Evolutionary conservation across 495 filamentous ascomycete genomes (phyloP).

Genomic region (Tuber brumale): DNA sequence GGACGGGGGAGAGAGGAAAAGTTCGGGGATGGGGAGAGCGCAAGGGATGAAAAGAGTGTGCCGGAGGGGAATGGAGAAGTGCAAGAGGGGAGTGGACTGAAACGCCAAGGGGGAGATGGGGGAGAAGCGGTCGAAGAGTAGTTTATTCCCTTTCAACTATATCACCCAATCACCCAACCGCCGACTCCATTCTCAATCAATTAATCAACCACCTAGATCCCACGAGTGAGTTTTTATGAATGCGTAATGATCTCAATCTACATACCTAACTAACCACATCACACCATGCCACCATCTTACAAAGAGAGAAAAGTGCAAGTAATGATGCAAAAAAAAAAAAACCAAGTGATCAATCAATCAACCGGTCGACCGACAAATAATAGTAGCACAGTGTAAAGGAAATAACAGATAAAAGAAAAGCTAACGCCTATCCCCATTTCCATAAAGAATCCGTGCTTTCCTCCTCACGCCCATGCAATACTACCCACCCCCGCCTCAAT

Average conservation of each 20-base stretch:
- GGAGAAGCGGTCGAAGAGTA: background rate
- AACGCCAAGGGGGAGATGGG: background rate
- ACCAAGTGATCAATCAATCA: background rate
- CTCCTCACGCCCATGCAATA: background rate
- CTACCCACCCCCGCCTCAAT: background rate
- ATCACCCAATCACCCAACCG: background rate
- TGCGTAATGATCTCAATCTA: background rate
- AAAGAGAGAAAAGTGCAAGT: background rate
- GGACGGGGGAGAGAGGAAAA: background rate
- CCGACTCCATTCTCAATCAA: background rate
- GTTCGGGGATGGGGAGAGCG: background rate
- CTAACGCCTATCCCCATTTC: slow-evolving; percentile 13
- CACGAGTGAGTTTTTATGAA: background rate
- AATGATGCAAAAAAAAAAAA: slow-evolving; percentile 6
- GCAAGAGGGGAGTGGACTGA: background rate
- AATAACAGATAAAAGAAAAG: background rate
- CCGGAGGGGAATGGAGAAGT: background rate
- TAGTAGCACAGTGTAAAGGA: background rate
- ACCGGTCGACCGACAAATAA: background rate
- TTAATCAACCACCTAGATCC: background rate
- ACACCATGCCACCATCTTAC: background rate
- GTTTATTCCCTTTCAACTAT: background rate
- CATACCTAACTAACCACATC: background rate
- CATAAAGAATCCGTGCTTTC: background rate
- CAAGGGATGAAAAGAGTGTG: background rate